Evolutionary conservation across 805 yeast species (phyloP).

Genomic region (Wickerhamomyces canadensis): DNA sequence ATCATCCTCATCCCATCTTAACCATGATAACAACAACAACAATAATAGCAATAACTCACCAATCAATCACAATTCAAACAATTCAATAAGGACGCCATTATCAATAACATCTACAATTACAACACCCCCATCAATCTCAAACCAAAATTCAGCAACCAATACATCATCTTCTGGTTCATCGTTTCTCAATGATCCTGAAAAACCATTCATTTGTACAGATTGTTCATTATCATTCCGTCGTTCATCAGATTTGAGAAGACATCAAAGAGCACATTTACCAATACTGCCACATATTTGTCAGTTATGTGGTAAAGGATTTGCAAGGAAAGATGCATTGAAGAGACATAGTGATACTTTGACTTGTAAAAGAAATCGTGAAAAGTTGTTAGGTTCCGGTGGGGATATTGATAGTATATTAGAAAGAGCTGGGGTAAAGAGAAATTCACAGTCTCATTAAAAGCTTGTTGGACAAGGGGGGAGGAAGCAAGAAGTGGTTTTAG

Average conservation of each 20-base stretch:
- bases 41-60: not conserved
- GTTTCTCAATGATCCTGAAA: constrained; percentile 15
- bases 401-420: too few relatives aligned
- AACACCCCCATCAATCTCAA: not conserved
- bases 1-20: constrained; percentile 1
- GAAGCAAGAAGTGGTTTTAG: too few relatives aligned
- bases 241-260: constrained; percentile 66
- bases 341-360: constrained; percentile 72
- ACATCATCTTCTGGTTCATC: constrained; percentile 3
- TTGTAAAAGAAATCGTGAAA: constrained; percentile 65
- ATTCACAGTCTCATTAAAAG: too few relatives aligned
- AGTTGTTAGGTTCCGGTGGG: constrained; percentile 34
- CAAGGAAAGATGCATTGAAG: constrained; percentile 76
- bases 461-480: too few relatives aligned
- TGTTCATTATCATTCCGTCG: constrained; percentile 64
- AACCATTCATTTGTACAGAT: constrained; percentile 51
- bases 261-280: constrained; percentile 67
- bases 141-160: not conserved
- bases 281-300: constrained; percentile 73
- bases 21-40: not conserved
- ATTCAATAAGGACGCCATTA: constrained; percentile 3
- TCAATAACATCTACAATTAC: constrained; percentile 3
- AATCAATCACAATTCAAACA: not conserved
- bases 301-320: constrained; percentile 76
- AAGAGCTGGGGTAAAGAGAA: too few relatives aligned